These are phyloP conservation scores for Mrakia blollopis DNA, from an alignment of 768 basidiomycete species.

Conservation along the genomic window DNA sequence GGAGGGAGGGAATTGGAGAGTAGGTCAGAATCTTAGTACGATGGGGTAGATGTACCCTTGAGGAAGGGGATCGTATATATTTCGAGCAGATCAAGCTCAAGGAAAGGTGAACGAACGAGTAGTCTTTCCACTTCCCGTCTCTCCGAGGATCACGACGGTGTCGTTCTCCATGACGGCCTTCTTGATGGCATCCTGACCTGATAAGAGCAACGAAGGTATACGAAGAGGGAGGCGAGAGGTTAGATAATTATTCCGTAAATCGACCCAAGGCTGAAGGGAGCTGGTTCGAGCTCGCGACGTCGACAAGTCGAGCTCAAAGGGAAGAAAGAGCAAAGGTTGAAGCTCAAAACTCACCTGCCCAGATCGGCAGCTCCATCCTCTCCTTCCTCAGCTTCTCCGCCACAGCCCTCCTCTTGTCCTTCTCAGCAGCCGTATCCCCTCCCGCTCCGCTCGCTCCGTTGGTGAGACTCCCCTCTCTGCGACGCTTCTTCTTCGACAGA, in stretches of 20 bases:
- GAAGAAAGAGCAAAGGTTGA: neutral
- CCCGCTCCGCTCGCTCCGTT: neutral
- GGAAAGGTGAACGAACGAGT: slow-evolving; percentile 23
- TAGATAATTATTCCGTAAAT: neutral
- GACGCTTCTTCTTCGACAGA: neutral
- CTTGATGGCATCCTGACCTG: slow-evolving; percentile 71
- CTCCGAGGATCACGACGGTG: slow-evolving; percentile 32
- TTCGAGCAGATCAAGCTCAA: neutral
- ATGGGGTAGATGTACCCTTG: neutral
- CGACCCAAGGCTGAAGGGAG: neutral
- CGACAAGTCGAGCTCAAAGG: neutral
- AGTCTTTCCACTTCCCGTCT: slow-evolving; percentile 37
- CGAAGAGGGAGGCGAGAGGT: neutral
- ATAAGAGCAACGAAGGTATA: neutral
- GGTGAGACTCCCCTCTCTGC: neutral
- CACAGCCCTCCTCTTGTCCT: neutral
- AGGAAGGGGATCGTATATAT: neutral
- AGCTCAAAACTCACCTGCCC: slow-evolving; percentile 54
- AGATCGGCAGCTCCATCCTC: slow-evolving; percentile 63
- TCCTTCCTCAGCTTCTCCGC: slow-evolving; percentile 9
- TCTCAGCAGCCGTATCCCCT: neutral
- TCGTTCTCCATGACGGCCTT: slow-evolving; percentile 52
- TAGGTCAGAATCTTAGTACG: too few relatives aligned
- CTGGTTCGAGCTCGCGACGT: neutral
- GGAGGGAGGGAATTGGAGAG: too few relatives aligned